Evolutionary conservation across 495 filamentous ascomycete species (phyloP).

Genomic region (Filosporella fistucella): DNA sequence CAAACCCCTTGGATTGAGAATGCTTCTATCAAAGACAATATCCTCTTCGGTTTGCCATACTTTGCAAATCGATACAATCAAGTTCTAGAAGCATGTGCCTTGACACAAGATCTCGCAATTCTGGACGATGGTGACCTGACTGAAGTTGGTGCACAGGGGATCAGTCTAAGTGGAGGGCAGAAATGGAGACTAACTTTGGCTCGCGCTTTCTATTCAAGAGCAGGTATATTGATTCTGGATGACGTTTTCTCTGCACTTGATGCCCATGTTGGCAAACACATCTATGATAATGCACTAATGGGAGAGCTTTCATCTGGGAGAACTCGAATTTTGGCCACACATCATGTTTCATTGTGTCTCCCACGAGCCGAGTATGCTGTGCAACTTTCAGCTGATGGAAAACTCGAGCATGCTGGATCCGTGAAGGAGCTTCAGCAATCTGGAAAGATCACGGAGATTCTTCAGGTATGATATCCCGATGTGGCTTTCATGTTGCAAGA

Average conservation of each 20-base stretch:
- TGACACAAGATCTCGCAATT: constrained; percentile 57
- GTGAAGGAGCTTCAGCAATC: constrained; percentile 30
- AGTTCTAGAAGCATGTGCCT: constrained; percentile 57
- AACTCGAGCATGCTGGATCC: constrained; percentile 37
- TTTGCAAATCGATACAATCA: constrained; percentile 42
- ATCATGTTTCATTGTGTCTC: constrained; percentile 34
- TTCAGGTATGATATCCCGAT: constrained; percentile 2
- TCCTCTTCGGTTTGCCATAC: constrained; percentile 49
- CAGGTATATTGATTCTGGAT: constrained; percentile 61
- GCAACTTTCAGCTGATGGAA: constrained; percentile 42
- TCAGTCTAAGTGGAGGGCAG: constrained; percentile 68
- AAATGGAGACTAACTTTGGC: constrained; percentile 65
- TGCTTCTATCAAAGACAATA: constrained; percentile 49
- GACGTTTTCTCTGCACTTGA: constrained; percentile 64
- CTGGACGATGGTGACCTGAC: constrained; percentile 65
- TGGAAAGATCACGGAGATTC: constrained; percentile 12
- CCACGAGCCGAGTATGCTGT: constrained; percentile 28
- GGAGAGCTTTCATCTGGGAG: constrained; percentile 39
- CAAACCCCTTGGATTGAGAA: constrained; percentile 56
- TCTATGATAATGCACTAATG: constrained; percentile 45
- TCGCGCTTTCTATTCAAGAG: constrained; percentile 64
- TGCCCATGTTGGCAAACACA: constrained; percentile 42
- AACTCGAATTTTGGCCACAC: constrained; percentile 49
- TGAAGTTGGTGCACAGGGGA: constrained; percentile 65
- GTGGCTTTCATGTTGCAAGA: too few species aligned